Conservation (phyloP, 148 eudicot genomes). For the Tetragonia tetragonoides region DNA sequence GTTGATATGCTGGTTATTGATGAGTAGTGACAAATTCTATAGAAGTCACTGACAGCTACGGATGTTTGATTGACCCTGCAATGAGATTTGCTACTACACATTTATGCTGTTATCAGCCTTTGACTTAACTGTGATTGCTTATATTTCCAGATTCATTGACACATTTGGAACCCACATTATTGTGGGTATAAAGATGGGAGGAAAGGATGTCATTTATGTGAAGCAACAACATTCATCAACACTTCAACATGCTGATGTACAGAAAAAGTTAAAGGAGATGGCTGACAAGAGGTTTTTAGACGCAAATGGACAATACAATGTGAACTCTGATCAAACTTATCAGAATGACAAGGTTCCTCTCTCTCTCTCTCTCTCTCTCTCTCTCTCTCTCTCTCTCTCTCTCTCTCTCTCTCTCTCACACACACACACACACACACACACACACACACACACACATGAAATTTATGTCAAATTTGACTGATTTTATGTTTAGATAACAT, state of each 20-base stretch:
- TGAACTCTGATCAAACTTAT: conserved; percentile 47
- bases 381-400: not conserved
- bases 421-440: not conserved
- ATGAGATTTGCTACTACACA: not conserved
- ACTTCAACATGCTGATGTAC: conserved; percentile 90
- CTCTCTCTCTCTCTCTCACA: not conserved
- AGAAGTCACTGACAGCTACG: not conserved
- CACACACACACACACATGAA: no score
- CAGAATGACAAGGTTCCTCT: conserved; percentile 65
- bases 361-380: not conserved
- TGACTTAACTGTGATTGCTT: conserved; percentile 8
- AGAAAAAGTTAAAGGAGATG: conserved; percentile 73
- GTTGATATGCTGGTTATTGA: not conserved
- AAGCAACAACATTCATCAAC: conserved; percentile 90
- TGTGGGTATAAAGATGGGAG: conserved; percentile 97
- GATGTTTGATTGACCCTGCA: not conserved
- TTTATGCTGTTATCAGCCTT: conserved; percentile 2
- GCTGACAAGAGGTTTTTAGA: conserved; percentile 85
- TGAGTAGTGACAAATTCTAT: not conserved
- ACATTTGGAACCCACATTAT: conserved; percentile 89
- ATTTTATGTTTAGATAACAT: no score
- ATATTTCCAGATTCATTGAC: conserved; percentile 71
- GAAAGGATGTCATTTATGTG: conserved; percentile 86
- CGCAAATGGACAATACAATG: conserved; percentile 47
- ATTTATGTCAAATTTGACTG: no score